phyloP scores from a whole-genome alignment of 176 grass and related monocot genomes.

The Avena insularis region DNA sequence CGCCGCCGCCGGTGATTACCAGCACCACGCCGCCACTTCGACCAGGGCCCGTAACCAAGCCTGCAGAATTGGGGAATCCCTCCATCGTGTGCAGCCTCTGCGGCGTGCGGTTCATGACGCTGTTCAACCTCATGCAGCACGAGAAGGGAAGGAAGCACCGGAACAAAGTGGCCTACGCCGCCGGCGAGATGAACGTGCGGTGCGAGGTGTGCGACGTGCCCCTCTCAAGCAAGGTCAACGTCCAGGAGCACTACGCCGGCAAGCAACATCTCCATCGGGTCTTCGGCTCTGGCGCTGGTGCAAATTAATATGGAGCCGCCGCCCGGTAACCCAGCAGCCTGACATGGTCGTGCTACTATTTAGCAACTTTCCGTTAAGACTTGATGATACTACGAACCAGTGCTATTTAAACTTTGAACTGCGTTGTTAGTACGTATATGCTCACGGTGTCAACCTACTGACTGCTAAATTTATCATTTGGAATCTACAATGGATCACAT shows the following conservation, averaged over 20 bases:
- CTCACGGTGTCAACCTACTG: neutral
- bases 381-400: neutral
- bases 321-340: constrained; percentile 9
- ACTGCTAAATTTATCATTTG: neutral
- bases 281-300: neutral
- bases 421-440: neutral
- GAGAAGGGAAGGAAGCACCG: constrained; percentile 53
- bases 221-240: constrained; percentile 41
- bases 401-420: neutral
- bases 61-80: neutral
- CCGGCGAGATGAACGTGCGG: constrained; percentile 46
- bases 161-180: constrained; percentile 40
- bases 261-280: constrained; percentile 41
- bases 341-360: neutral
- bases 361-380: neutral
- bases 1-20: neutral
- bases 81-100: constrained; percentile 29
- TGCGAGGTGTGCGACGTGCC: constrained; percentile 50
- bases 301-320: neutral
- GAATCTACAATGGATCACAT: neutral
- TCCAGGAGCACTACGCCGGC: constrained; percentile 48
- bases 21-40: neutral
- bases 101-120: constrained; percentile 48
- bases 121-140: constrained; percentile 41
- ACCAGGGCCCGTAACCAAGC: neutral